Conservation (phyloP, 2,329 filamentous ascomycete species). For the Neofusicoccum parvum region DNA sequence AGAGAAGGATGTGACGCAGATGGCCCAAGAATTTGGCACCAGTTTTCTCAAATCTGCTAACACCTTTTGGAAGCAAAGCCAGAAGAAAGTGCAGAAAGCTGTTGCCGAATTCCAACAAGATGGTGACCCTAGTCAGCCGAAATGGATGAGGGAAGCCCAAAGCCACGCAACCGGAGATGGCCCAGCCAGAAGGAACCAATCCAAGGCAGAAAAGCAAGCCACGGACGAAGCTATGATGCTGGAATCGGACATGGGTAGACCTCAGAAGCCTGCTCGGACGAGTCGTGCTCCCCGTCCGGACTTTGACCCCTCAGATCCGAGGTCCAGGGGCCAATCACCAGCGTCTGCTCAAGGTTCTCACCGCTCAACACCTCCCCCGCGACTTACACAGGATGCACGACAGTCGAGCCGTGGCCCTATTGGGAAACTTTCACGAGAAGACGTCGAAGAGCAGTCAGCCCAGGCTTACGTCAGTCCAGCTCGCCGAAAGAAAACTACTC, state of each 20-base stretch:
- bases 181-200: slow-evolving; percentile 20
- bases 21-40: slow-evolving; percentile 78
- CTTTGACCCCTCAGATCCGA: neutral
- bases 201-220: slow-evolving; percentile 24
- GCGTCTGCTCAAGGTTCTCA: neutral
- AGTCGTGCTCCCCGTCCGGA: slow-evolving; percentile 27
- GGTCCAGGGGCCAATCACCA: slow-evolving; percentile 19
- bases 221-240: slow-evolving; percentile 73
- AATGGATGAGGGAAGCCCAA: slow-evolving; percentile 87
- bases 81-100: slow-evolving; percentile 90
- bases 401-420: slow-evolving; percentile 40
- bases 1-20: slow-evolving; percentile 76
- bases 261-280: slow-evolving; percentile 42
- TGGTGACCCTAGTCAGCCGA: slow-evolving; percentile 79
- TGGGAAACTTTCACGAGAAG: slow-evolving; percentile 69
- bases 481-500: slow-evolving; percentile 70
- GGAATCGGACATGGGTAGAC: slow-evolving; percentile 65
- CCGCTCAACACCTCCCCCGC: slow-evolving; percentile 6
- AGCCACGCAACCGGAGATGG: slow-evolving; percentile 27
- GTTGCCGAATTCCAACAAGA: slow-evolving; percentile 80
- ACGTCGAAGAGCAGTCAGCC: slow-evolving; percentile 76
- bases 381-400: slow-evolving; percentile 34
- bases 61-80: slow-evolving; percentile 90
- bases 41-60: slow-evolving; percentile 92
- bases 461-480: slow-evolving; percentile 88